These are phyloP conservation scores for Dactylellina drechsleri DNA, from an alignment of 2,329 filamentous ascomycete species.

Conservation along the genomic window DNA sequence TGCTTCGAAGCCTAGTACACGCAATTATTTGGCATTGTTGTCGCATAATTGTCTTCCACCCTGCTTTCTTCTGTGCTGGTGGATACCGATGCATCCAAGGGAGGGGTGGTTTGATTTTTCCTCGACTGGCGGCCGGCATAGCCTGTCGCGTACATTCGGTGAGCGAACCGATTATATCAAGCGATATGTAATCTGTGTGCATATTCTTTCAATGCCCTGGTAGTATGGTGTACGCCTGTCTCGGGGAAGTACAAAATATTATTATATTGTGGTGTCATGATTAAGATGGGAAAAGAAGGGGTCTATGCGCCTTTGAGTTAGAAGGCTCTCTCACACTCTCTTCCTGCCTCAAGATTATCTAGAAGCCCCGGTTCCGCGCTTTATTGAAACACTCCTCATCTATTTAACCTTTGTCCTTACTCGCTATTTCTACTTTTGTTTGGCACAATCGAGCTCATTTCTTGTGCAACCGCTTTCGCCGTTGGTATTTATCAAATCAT, in stretches of 20 bases:
- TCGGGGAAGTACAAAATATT: constrained; percentile 33
- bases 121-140: constrained; percentile 1
- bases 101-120: constrained; percentile 39
- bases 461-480: constrained; percentile 31
- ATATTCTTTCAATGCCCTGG: constrained; percentile 10
- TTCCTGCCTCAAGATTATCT: constrained; percentile 30
- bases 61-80: constrained; percentile 1
- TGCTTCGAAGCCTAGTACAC: constrained; percentile 30
- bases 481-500: constrained; percentile 27
- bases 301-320: constrained; percentile 44
- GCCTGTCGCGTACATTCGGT: constrained; percentile 15
- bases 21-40: constrained; percentile 10
- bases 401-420: constrained; percentile 13
- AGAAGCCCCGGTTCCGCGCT: constrained; percentile 35
- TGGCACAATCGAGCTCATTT: constrained; percentile 13
- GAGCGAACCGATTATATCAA: constrained; percentile 20
- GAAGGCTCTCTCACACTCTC: neutral
- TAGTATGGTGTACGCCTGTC: constrained; percentile 21
- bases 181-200: constrained; percentile 16
- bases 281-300: constrained; percentile 14
- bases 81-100: constrained; percentile 18
- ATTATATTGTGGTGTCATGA: constrained; percentile 30
- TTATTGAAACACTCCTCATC: constrained; percentile 38
- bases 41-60: constrained; percentile 16
- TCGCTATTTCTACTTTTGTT: constrained; percentile 21